Base-by-base conservation (phyloP, 495 filamentous ascomycete species). In the Aspergillus conjunctus region DNA sequence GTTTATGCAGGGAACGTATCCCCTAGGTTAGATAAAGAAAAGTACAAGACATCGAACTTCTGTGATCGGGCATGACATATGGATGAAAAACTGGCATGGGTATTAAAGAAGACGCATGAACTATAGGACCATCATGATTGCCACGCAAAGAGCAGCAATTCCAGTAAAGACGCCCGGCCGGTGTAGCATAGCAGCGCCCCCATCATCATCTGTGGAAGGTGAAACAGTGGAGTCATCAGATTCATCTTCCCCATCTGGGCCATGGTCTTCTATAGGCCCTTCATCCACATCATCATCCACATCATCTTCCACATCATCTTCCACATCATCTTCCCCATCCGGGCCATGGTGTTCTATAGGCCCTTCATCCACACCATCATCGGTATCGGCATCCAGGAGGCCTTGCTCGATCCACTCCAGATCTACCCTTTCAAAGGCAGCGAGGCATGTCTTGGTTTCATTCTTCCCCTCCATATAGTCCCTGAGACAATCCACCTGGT, bases 401-500 rank as follows among this genome's bases (percentile, higher is more conserved):
- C 15, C 37, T 15, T 41, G 10, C 37, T 46, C 43, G 18, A 46
- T n/a, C 43, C 43, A 46, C 3, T 17, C 18, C 43, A n/a, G 14
- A 0, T 8, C 18, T 17, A 46, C 43, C 17, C 26, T 22, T 30
- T 57, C 43, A 32, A 57, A 32, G 9, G 26, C 33, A 8, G 22
- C 30, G 26, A 18, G 20, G 46, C 54, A 56, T n/a, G 26, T 32
- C 20, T 33, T n/a, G n/a, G 54, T 34, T 20, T 33, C 54, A 34
- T 57, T 57, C 45, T 49, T 12, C 30, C 44, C 43, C 4, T 1
- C 26, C 41, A 34, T 30, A 15, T 7, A 57, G 10, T 57, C 31
- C n/a, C 17, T n/a, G 14, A 57, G 7, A 37, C 44, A 57, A 33
- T 31, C 22, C 32, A 57, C 14, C 26, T 57, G 54, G 5, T 22